A percentile compares a stretch with the other conserved stretches of the same genome.
Evolutionary conservation across 176 grass and related monocot genomes (phyloP).

Genomic region (Aegilops umbellulata): DNA sequence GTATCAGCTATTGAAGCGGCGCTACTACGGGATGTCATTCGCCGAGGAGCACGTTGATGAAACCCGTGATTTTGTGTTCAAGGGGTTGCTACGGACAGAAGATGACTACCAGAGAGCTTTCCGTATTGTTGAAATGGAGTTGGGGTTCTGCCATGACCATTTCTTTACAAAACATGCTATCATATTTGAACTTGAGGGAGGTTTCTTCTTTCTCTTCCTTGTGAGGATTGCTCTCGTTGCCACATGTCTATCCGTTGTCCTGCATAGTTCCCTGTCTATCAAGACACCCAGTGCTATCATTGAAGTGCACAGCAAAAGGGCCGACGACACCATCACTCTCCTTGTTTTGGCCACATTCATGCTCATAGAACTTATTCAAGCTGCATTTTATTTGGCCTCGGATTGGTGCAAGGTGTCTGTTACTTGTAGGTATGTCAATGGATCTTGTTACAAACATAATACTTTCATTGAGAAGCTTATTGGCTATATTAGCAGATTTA

Average conservation of each 20-base stretch:
- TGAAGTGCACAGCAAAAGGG: background rate
- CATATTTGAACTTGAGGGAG: background rate
- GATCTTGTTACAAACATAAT: background rate
- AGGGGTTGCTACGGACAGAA: background rate
- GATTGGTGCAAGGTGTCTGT: background rate
- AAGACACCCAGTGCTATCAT: background rate
- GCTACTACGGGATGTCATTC: background rate
- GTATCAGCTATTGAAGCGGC: background rate
- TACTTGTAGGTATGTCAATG: background rate
- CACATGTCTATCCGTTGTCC: background rate
- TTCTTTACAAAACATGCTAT: conserved; percentile 1
- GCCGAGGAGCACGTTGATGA: background rate
- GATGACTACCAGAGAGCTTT: background rate
- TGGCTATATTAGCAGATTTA: background rate
- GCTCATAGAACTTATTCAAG: background rate
- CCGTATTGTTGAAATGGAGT: background rate
- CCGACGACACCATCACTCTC: background rate
- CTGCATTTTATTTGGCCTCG: background rate
- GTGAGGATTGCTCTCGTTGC: background rate
- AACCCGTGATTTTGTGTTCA: background rate
- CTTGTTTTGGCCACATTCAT: background rate
- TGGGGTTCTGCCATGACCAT: conserved; percentile 25
- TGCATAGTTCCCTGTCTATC: background rate
- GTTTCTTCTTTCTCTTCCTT: background rate
- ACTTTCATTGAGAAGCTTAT: background rate